Conservation (phyloP, 371 early-diverging fungal genomes). For the Mucor piriformis region DNA sequence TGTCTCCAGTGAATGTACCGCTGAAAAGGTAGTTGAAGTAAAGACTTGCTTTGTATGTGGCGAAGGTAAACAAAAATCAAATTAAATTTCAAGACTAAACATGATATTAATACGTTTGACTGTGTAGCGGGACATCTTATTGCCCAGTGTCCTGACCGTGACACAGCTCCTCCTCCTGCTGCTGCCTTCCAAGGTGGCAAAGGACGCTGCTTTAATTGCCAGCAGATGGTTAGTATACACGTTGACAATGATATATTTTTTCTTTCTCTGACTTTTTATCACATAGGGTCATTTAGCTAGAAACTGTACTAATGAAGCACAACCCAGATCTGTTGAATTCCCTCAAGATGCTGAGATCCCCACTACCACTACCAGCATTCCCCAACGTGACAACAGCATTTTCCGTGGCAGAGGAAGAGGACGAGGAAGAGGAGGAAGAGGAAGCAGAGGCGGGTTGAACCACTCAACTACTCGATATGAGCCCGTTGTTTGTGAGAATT, state of each 20-base stretch:
- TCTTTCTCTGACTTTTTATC: no score
- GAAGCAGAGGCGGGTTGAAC: neutral
- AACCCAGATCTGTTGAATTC: slow-evolving; percentile 14
- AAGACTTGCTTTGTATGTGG: slow-evolving; percentile 67
- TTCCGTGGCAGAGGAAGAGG: neutral
- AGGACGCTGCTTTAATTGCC: slow-evolving; percentile 57
- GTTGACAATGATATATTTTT: slow-evolving; percentile 1
- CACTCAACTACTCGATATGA: slow-evolving; percentile 5
- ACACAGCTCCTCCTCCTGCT: slow-evolving; percentile 5
- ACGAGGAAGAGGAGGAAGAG: neutral
- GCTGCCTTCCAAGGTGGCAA: slow-evolving; percentile 10
- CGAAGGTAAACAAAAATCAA: slow-evolving; percentile 43
- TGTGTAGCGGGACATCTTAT: slow-evolving; percentile 62
- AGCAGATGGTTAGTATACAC: slow-evolving; percentile 48
- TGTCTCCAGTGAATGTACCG: slow-evolving; percentile 57
- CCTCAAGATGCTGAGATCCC: neutral
- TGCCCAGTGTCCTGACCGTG: slow-evolving; percentile 55
- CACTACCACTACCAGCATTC: neutral
- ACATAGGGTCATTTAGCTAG: slow-evolving; percentile 69
- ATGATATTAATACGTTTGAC: neutral
- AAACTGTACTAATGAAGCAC: slow-evolving; percentile 47
- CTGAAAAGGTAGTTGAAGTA: slow-evolving; percentile 54
- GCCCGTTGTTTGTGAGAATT: slow-evolving; percentile 60
- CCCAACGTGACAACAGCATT: neutral
- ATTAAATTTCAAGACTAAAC: no score